A percentile compares a stretch with the other conserved stretches of the same genome.
These are phyloP conservation scores for Ophiostoma ips DNA, from an alignment of 2,329 filamentous ascomycete genomes.

Conservation along the genomic window DNA sequence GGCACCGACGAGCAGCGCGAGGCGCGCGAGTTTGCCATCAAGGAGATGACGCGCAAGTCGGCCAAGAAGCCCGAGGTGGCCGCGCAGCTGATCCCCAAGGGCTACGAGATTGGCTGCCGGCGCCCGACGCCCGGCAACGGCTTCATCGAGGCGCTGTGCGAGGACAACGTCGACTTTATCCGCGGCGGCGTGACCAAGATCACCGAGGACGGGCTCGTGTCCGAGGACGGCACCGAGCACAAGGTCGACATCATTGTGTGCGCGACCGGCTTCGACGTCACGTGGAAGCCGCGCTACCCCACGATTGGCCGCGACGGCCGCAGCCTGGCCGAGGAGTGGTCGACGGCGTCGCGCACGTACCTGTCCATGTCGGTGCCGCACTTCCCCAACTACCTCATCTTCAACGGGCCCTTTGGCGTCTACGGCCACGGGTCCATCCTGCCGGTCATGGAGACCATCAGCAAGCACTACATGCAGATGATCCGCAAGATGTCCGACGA, in stretches of 20 bases:
- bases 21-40: constrained; percentile 4
- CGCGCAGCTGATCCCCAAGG: constrained; percentile 30
- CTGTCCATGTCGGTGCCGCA: constrained; percentile 35
- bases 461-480: constrained; percentile 33
- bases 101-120: constrained; percentile 28
- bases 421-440: constrained; percentile 36
- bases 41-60: constrained; percentile 14
- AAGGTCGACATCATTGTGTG: constrained; percentile 41
- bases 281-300: constrained; percentile 36
- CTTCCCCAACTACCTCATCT: constrained; percentile 42
- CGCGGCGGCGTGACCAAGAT: constrained; percentile 29
- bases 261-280: constrained; percentile 41
- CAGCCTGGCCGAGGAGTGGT: constrained; percentile 35
- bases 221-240: constrained; percentile 30
- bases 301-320: constrained; percentile 28
- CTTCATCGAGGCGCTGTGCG: constrained; percentile 31
- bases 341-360: constrained; percentile 30
- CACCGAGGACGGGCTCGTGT: constrained; percentile 31
- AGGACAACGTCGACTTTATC: constrained; percentile 33
- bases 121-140: constrained; percentile 35
- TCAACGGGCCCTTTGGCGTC: constrained; percentile 35
- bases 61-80: constrained; percentile 17
- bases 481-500: constrained; percentile 21
- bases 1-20: constrained; percentile 6
- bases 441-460: constrained; percentile 32